Conservation (phyloP, 2,329 filamentous ascomycete species). For the Emericellopsis cladophorae region DNA sequence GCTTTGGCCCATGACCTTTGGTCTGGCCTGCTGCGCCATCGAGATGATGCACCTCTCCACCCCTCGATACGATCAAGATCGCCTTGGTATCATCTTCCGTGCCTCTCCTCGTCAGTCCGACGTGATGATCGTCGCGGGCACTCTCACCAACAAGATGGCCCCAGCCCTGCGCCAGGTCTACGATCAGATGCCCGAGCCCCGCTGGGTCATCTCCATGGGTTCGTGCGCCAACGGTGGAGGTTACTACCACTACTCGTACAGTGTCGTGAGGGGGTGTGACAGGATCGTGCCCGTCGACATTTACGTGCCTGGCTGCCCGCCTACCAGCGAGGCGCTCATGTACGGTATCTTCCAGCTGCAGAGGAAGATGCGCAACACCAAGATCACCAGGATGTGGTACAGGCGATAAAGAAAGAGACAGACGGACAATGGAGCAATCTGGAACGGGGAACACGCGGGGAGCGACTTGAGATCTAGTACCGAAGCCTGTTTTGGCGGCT, state of each 20-base stretch:
- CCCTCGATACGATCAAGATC: slow-evolving; percentile 80
- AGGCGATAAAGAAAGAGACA: slow-evolving; percentile 27
- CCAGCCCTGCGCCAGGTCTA: slow-evolving; percentile 83
- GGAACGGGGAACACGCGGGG: neutral
- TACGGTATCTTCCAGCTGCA: slow-evolving; percentile 64
- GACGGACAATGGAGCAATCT: neutral
- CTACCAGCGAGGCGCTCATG: slow-evolving; percentile 48
- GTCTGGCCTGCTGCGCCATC: slow-evolving; percentile 76
- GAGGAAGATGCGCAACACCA: slow-evolving; percentile 57
- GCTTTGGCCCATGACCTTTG: slow-evolving; percentile 82
- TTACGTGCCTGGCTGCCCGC: slow-evolving; percentile 66
- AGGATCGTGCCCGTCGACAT: slow-evolving; percentile 69
- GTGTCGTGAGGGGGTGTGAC: slow-evolving; percentile 63
- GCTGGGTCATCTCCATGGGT: slow-evolving; percentile 78
- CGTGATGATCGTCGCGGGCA: slow-evolving; percentile 89
- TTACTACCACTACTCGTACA: slow-evolving; percentile 81
- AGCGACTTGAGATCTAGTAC: neutral
- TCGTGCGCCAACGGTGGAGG: slow-evolving; percentile 76
- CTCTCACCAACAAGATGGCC: slow-evolving; percentile 93
- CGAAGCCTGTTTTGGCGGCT: too few species aligned
- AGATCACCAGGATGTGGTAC: slow-evolving; percentile 45
- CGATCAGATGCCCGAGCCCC: slow-evolving; percentile 88
- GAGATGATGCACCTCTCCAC: slow-evolving; percentile 91
- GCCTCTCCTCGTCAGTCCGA: slow-evolving; percentile 80
- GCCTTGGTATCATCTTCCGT: slow-evolving; percentile 81